phyloP scores from a whole-genome alignment of 768 basidiomycete genomes.

The Myochromella boudieri region DNA sequence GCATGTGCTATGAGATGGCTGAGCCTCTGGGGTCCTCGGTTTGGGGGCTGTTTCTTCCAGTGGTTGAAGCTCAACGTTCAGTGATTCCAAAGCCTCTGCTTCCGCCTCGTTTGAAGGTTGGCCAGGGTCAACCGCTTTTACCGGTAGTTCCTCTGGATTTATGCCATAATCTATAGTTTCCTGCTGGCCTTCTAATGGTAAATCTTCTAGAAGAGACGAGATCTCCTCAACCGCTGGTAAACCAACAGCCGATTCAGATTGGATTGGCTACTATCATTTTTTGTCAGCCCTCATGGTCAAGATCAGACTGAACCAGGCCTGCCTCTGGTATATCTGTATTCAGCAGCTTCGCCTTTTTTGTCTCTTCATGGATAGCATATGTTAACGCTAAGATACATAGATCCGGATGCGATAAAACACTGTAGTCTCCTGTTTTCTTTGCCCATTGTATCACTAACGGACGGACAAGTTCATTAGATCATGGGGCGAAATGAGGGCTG shows the following conservation, averaged over 20 bases:
- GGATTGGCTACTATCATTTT: slow-evolving; percentile 31
- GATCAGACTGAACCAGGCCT: slow-evolving; percentile 12
- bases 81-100: slow-evolving; percentile 33
- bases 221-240: slow-evolving; percentile 13
- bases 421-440: slow-evolving; percentile 95
- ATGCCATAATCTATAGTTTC: slow-evolving; percentile 9
- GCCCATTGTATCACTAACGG: slow-evolving; percentile 81
- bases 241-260: slow-evolving; percentile 3
- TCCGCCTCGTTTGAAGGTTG: slow-evolving; percentile 20
- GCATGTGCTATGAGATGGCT: slow-evolving; percentile 12
- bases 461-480: too few species aligned
- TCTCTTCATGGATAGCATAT: slow-evolving; percentile 67
- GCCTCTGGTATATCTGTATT: slow-evolving; percentile 24
- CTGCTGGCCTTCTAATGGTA: slow-evolving; percentile 17
- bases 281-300: slow-evolving; percentile 15
- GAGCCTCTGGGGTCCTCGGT: slow-evolving; percentile 6
- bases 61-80: slow-evolving; percentile 46
- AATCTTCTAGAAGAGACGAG: slow-evolving; percentile 14
- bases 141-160: too few species aligned
- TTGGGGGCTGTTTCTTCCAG: slow-evolving; percentile 23
- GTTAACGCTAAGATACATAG: slow-evolving; percentile 89
- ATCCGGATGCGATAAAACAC: slow-evolving; percentile 90
- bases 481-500: too few species aligned
- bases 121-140: too few species aligned
- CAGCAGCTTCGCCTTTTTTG: slow-evolving; percentile 34